phyloP scores from a whole-genome alignment of 805 yeast genomes.

The Schizosaccharomyces cryophilus region DNA sequence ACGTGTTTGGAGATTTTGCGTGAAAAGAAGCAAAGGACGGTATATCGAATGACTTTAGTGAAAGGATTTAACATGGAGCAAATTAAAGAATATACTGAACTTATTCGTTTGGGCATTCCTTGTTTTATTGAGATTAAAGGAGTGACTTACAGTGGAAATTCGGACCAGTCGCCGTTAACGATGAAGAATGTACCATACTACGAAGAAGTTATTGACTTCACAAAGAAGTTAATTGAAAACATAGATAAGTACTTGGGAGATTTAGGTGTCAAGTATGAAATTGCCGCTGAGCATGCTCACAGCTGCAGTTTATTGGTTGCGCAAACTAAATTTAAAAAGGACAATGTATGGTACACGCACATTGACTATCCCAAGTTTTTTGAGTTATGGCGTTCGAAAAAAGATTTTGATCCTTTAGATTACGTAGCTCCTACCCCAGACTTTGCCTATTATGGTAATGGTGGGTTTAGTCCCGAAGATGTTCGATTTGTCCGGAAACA shows the following conservation, averaged over 20 bases:
- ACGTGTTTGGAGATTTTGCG: conserved; percentile 62
- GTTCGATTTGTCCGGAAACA: conserved; percentile 21
- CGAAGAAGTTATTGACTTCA: conserved; percentile 67
- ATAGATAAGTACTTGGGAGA: conserved; percentile 13
- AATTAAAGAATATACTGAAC: conserved; percentile 57
- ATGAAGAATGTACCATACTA: conserved; percentile 91
- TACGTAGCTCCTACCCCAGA: conserved; percentile 59
- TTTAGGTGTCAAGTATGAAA: conserved; percentile 26
- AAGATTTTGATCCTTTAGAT: conserved; percentile 52
- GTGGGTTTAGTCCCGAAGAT: conserved; percentile 79
- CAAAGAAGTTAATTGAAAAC: conserved; percentile 33
- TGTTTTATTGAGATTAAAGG: conserved; percentile 83
- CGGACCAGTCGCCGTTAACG: conserved; percentile 72
- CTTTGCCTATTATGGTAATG: conserved; percentile 83
- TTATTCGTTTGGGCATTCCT: conserved; percentile 60
- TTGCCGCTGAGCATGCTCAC: conserved; percentile 91
- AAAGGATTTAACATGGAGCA: conserved; percentile 81
- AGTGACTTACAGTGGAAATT: conserved; percentile 84
- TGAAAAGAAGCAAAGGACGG: conserved; percentile 62
- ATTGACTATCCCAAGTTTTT: conserved; percentile 62
- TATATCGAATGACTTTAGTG: conserved; percentile 68
- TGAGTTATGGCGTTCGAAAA: conserved; percentile 38
- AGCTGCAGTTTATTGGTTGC: conserved; percentile 80
- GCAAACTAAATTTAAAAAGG: conserved; percentile 39
- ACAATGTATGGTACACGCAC: conserved; percentile 69